These are phyloP conservation scores for Picea sitchensis DNA, from an alignment of 75 land plant species.

Conservation along the genomic window DNA sequence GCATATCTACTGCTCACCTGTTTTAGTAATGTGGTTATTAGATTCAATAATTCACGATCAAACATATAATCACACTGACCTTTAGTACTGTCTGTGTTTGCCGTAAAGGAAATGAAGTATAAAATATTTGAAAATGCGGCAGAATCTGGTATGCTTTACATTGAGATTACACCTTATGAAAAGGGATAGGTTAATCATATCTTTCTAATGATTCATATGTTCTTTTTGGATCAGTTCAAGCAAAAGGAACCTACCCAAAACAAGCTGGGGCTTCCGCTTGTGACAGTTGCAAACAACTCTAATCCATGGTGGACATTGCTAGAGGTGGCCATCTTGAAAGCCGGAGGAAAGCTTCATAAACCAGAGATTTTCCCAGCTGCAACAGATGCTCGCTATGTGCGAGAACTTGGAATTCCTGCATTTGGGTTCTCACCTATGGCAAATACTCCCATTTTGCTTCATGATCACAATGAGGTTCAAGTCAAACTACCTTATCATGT, in stretches of 20 bases:
- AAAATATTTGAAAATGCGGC: neutral
- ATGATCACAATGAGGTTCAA: slow-evolving; percentile 89
- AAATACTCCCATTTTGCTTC: slow-evolving; percentile 83
- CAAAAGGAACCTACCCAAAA: slow-evolving; percentile 59
- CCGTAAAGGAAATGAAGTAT: neutral
- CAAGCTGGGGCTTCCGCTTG: slow-evolving; percentile 41
- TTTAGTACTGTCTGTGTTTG: too few species aligned
- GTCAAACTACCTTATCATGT: too few species aligned
- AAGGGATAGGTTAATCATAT: neutral
- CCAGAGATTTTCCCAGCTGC: slow-evolving; percentile 88
- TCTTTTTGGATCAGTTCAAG: slow-evolving; percentile 31
- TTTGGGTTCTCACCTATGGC: slow-evolving; percentile 96
- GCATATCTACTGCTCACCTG: too few species aligned
- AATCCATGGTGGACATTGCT: slow-evolving; percentile 90
- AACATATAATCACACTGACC: too few species aligned
- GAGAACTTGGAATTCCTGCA: slow-evolving; percentile 68
- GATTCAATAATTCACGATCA: too few species aligned
- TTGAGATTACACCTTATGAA: slow-evolving; percentile 3
- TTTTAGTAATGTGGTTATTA: too few species aligned
- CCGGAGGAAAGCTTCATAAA: slow-evolving; percentile 72
- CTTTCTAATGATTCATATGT: too few species aligned
- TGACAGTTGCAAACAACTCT: slow-evolving; percentile 66
- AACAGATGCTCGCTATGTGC: slow-evolving; percentile 81
- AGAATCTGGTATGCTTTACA: neutral
- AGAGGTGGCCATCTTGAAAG: slow-evolving; percentile 51